Evolutionary conservation across 2,329 filamentous ascomycete species (phyloP).

Genomic region (Amesomyces nigricolor): DNA sequence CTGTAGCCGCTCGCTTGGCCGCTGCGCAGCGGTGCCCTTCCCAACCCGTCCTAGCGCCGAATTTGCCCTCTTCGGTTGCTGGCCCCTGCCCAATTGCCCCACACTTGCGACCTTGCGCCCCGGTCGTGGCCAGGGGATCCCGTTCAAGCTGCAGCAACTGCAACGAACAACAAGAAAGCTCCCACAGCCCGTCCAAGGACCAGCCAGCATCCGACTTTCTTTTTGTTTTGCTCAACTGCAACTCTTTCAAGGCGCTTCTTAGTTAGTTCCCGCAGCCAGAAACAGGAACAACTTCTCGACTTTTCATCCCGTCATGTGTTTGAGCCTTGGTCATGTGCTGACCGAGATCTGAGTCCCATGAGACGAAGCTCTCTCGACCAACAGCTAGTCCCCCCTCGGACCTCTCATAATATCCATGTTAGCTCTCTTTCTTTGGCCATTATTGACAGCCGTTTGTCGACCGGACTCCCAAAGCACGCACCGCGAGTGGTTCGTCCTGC

Average conservation of each 20-base stretch:
- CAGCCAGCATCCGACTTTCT: too few relatives aligned
- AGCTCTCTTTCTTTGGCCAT: not conserved
- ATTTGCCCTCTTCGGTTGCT: conserved; percentile 7
- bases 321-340: too few relatives aligned
- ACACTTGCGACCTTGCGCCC: conserved; percentile 1
- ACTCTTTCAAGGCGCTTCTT: too few relatives aligned
- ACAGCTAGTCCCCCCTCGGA: too few relatives aligned
- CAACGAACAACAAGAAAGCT: too few relatives aligned
- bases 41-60: conserved; percentile 21
- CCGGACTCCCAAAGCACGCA: not conserved
- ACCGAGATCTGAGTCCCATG: too few relatives aligned
- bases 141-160: not conserved
- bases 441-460: not conserved
- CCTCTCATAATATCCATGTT: not conserved
- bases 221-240: too few relatives aligned
- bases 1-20: conserved; percentile 23
- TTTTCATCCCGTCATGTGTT: too few relatives aligned
- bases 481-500: not conserved
- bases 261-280: too few relatives aligned
- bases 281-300: too few relatives aligned
- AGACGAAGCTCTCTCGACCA: too few relatives aligned
- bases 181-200: too few relatives aligned
- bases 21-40: conserved; percentile 14
- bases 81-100: not conserved
- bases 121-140: conserved; percentile 7